These are phyloP conservation scores for Colletotrichum orchidophilum DNA, from an alignment of 2,329 filamentous ascomycete species.

Conservation along the genomic window DNA sequence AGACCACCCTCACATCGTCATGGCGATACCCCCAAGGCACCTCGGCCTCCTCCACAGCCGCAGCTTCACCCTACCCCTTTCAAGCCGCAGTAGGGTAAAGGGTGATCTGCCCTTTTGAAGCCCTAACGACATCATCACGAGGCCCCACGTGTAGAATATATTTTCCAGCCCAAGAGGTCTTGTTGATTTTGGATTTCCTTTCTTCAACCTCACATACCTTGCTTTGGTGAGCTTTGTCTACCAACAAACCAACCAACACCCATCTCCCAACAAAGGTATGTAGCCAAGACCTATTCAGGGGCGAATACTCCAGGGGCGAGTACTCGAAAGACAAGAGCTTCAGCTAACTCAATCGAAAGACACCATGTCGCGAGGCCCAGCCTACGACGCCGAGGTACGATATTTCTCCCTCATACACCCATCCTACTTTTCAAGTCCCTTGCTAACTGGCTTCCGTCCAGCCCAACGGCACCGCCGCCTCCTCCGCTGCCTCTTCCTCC, in stretches of 20 bases:
- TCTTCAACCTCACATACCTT: background rate
- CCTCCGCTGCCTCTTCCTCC: too few species aligned
- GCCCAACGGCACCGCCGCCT: too few species aligned
- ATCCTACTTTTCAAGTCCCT: too few species aligned
- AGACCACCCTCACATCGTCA: background rate
- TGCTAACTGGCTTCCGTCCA: too few species aligned
- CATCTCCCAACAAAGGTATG: background rate
- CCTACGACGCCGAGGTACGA: background rate
- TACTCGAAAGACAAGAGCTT: too few species aligned
- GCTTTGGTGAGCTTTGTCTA: background rate
- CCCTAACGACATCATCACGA: slow-evolving; percentile 1
- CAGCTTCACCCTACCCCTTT: background rate
- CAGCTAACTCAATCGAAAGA: too few species aligned
- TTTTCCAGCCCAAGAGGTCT: background rate
- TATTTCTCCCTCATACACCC: too few species aligned
- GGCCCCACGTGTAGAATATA: too few species aligned
- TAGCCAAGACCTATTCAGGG: too few species aligned
- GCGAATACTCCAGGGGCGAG: background rate
- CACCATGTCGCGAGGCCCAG: background rate
- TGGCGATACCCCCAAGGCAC: background rate
- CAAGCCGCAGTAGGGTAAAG: background rate
- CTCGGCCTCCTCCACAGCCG: background rate
- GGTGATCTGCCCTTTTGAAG: background rate
- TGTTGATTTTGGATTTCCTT: background rate
- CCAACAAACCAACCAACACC: background rate